Conservation (phyloP, 169 alveolate genomes). For the Cytauxzoon felis region DNA sequence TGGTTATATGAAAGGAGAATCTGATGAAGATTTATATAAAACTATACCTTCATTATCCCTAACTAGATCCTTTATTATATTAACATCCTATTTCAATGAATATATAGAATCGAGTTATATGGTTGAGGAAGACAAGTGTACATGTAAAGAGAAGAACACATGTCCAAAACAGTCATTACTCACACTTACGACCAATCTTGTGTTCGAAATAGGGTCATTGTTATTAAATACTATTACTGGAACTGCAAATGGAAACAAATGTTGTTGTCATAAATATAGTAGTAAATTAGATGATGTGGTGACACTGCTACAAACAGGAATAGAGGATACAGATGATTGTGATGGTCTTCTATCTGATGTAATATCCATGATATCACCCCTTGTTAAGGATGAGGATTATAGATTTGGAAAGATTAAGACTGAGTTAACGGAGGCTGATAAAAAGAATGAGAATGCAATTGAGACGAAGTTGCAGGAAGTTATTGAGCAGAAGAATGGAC, state of each 20-base stretch:
- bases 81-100: not conserved
- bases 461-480: no score
- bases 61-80: not conserved
- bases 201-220: no score
- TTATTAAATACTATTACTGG: no score
- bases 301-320: not conserved
- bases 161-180: no score
- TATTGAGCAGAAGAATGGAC: no score
- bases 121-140: not conserved
- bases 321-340: not conserved
- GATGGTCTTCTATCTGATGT: slow-evolving; percentile 7
- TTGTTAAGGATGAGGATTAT: no score
- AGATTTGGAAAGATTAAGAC: no score
- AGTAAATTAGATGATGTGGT: slow-evolving; percentile 12
- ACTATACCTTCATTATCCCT: slow-evolving; percentile 11
- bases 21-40: not conserved
- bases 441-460: no score
- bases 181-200: no score
- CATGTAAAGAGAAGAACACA: no score
- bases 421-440: no score
- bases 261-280: slow-evolving; percentile 1
- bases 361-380: not conserved
- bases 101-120: not conserved
- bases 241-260: no score
- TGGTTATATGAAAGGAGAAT: not conserved